Evolutionary conservation across 2,329 filamentous ascomycete species (phyloP).

Genomic region (Cercospora brassicicola): DNA sequence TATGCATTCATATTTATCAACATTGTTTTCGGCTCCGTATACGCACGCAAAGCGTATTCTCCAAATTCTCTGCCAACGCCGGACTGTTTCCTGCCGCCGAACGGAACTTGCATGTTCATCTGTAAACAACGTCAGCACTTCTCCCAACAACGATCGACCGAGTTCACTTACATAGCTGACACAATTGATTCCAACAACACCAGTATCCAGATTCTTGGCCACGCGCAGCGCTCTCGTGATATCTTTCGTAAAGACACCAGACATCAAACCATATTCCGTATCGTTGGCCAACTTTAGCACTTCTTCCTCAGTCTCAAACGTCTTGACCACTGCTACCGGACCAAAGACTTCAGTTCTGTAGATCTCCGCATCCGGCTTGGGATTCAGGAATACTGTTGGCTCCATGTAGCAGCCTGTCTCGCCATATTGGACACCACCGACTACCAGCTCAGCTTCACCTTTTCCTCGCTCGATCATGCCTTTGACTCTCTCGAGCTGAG

Average conservation of each 20-base stretch:
- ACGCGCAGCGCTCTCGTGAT: conserved; percentile 42
- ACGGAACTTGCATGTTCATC: conserved; percentile 32
- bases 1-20: conserved; percentile 16
- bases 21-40: conserved; percentile 48
- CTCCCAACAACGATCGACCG: neutral
- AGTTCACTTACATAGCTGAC: neutral
- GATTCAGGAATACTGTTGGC: conserved; percentile 50
- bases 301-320: conserved; percentile 41
- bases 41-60: conserved; percentile 61
- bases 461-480: conserved; percentile 15
- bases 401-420: conserved; percentile 45
- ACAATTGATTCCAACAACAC: conserved; percentile 42
- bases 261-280: conserved; percentile 42
- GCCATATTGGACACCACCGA: conserved; percentile 21
- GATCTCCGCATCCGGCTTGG: conserved; percentile 39
- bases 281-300: conserved; percentile 42
- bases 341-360: conserved; percentile 42
- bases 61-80: conserved; percentile 63
- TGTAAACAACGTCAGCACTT: neutral
- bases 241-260: conserved; percentile 42
- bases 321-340: conserved; percentile 42
- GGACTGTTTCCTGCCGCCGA: conserved; percentile 62
- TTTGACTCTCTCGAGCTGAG: conserved; percentile 55
- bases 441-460: conserved; percentile 22
- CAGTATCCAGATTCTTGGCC: conserved; percentile 43